Conservation (phyloP, 352 stramenopile species). For the Phytophthora pluvialis region DNA sequence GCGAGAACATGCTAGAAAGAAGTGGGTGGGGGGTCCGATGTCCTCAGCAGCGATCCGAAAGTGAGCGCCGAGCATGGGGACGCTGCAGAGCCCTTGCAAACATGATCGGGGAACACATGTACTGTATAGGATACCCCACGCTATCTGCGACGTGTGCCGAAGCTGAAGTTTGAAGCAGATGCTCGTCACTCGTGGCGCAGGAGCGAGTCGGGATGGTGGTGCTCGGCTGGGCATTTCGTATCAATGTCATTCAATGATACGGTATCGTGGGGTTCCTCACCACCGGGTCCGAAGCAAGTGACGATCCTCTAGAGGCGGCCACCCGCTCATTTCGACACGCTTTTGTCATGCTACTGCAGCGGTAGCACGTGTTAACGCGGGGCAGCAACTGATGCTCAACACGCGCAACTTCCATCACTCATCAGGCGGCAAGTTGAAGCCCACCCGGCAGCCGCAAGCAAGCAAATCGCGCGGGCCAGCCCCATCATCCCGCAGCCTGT, state of each 20-base stretch:
- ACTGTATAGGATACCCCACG: conserved; percentile 9
- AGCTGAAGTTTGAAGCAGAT: conserved; percentile 26
- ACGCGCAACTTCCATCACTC: conserved; percentile 22
- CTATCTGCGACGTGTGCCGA: conserved; percentile 18
- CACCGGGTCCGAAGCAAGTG: conserved; percentile 2
- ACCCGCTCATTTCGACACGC: too few relatives aligned
- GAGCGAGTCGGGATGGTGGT: too few relatives aligned
- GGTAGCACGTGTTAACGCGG: conserved; percentile 17
- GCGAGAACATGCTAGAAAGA: too few relatives aligned
- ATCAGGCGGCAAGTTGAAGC: too few relatives aligned
- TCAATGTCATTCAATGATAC: too few relatives aligned
- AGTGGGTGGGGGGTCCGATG: too few relatives aligned
- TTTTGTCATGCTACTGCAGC: conserved; percentile 8
- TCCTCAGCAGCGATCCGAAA: conserved; percentile 10
- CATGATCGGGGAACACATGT: conserved; percentile 8
- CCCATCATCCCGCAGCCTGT: too few relatives aligned
- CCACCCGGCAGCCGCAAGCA: neutral
- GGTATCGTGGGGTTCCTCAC: neutral
- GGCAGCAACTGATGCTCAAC: conserved; percentile 2
- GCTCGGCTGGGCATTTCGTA: too few relatives aligned
- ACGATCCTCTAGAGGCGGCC: neutral
- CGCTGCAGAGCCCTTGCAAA: conserved; percentile 7
- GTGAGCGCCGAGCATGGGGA: conserved; percentile 1
- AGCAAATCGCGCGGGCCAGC: conserved; percentile 8
- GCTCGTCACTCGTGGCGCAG: too few relatives aligned